phyloP scores from a whole-genome alignment of 73 alveolate genomes.

The Strombidium stylifer region DNA sequence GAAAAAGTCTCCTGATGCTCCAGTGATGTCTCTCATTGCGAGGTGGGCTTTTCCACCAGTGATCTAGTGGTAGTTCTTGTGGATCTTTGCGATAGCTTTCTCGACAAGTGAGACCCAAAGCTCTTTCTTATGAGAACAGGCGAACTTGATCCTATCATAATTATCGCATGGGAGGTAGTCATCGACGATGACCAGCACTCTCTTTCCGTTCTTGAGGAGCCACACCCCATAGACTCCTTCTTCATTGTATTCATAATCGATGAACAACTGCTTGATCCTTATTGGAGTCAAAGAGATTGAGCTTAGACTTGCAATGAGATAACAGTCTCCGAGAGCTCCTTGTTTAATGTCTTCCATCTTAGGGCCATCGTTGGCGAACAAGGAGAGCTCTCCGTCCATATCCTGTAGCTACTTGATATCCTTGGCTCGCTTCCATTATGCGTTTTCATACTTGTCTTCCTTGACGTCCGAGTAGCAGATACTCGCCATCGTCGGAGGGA shows the following conservation, averaged over 20 bases:
- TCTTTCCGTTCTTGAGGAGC: slow-evolving; percentile 92
- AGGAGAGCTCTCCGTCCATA: too few relatives aligned
- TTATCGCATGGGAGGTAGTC: slow-evolving; percentile 96
- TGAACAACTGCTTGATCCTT: slow-evolving; percentile 81
- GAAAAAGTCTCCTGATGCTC: slow-evolving; percentile 78
- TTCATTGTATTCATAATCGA: slow-evolving; percentile 76
- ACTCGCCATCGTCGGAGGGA: too few relatives aligned
- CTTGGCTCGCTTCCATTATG: too few relatives aligned
- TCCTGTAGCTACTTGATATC: too few relatives aligned
- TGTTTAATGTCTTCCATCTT: slow-evolving; percentile 75
- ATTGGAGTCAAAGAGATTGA: slow-evolving; percentile 81
- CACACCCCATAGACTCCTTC: slow-evolving; percentile 87
- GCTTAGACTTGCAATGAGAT: slow-evolving; percentile 77
- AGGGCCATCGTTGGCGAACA: too few relatives aligned
- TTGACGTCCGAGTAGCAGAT: too few relatives aligned
- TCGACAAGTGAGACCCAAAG: slow-evolving; percentile 90
- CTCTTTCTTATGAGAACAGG: slow-evolving; percentile 40
- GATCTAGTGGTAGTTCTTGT: slow-evolving; percentile 71
- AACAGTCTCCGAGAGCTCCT: slow-evolving; percentile 79
- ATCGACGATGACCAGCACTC: slow-evolving; percentile 89
- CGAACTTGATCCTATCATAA: slow-evolving; percentile 76
- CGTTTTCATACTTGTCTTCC: too few relatives aligned
- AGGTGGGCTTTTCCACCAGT: slow-evolving; percentile 81
- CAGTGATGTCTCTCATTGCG: slow-evolving; percentile 90
- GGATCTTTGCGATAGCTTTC: slow-evolving; percentile 93